Evolutionary conservation across 768 basidiomycete species (phyloP).

Genomic region (Auriscalpium microsporum): DNA sequence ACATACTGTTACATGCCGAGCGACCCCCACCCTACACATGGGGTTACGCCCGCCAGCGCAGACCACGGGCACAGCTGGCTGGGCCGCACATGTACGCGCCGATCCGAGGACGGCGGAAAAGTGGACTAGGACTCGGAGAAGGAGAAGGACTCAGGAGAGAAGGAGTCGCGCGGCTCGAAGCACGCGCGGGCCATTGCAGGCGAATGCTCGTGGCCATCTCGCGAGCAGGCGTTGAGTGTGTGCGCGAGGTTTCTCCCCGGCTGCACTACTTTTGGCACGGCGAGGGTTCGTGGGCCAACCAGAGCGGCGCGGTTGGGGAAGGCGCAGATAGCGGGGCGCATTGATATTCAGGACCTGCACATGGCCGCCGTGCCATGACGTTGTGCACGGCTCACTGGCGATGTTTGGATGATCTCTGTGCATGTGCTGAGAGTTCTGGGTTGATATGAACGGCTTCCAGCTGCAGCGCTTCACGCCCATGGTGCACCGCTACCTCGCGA

Average conservation of each 20-base stretch:
- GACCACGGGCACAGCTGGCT: background rate
- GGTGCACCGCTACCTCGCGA: background rate
- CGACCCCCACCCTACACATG: background rate
- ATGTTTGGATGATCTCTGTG: too few relatives aligned
- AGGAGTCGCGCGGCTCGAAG: background rate
- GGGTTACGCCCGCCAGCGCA: background rate
- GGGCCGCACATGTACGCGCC: background rate
- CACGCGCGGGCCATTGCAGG: background rate
- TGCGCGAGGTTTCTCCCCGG: conserved; percentile 1
- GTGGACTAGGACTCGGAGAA: too few relatives aligned
- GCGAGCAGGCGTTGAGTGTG: background rate
- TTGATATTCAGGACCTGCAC: too few relatives aligned
- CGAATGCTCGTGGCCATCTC: conserved; percentile 1
- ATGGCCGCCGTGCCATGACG: too few relatives aligned
- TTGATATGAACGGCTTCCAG: background rate
- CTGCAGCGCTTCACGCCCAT: background rate
- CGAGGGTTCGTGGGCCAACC: background rate
- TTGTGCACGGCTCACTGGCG: too few relatives aligned
- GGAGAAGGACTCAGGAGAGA: too few relatives aligned
- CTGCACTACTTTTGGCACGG: background rate
- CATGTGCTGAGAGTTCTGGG: background rate
- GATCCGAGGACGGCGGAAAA: background rate
- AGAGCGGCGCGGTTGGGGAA: background rate
- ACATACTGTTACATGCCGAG: background rate
- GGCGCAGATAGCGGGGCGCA: background rate